A percentile compares a stretch with the other conserved stretches of the same genome.
These are phyloP conservation scores for Macrolepiota albuminosa DNA, from an alignment of 768 basidiomycete species.

Conservation along the genomic window DNA sequence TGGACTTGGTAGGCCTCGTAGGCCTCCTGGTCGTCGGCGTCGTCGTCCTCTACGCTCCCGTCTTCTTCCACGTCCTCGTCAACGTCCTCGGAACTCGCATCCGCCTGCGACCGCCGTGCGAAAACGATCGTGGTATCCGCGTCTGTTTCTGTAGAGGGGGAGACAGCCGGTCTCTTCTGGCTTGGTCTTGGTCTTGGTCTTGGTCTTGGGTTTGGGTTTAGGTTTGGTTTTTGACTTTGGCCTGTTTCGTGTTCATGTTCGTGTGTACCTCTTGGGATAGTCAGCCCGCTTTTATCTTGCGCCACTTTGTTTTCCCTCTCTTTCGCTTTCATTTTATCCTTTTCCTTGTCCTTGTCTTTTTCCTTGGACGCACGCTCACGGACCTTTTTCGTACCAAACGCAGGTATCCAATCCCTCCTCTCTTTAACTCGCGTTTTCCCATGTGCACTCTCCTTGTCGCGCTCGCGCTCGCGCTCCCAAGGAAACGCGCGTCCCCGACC, in stretches of 20 bases:
- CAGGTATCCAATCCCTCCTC: conserved; percentile 15
- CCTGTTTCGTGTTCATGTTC: no score
- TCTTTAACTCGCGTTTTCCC: background rate
- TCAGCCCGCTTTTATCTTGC: background rate
- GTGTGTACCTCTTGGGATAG: no score
- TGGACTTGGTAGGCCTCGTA: no score
- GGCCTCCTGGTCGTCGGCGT: no score
- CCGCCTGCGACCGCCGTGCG: conserved; percentile 1
- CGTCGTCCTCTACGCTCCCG: background rate
- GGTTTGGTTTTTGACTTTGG: no score
- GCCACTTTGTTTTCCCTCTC: background rate
- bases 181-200: no score
- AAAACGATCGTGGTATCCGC: conserved; percentile 10
- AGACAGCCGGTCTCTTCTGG: no score
- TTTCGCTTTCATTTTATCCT: no score
- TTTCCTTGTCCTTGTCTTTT: background rate
- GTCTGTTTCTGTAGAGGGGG: background rate
- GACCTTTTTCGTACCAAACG: conserved; percentile 1
- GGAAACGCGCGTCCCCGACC: conserved; percentile 20
- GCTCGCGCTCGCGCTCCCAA: conserved; percentile 30
- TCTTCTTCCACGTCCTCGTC: background rate
- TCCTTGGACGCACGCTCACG: background rate
- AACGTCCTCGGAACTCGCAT: background rate
- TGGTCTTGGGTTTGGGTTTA: no score
- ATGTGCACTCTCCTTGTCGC: background rate